Base-by-base conservation (phyloP, 2,329 filamentous ascomycete genomes). In the Arachnomyces sp. region DNA sequence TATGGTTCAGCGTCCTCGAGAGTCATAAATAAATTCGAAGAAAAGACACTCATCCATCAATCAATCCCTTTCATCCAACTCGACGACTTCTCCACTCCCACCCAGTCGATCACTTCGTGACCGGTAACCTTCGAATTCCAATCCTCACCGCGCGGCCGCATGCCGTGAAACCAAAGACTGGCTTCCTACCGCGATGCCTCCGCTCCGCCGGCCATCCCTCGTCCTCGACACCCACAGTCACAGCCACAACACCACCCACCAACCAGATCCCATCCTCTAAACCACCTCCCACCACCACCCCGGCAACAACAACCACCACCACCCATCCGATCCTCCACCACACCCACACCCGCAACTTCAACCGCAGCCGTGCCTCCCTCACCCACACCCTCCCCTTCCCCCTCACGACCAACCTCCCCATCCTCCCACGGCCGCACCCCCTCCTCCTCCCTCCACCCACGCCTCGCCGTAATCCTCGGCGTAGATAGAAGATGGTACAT, bases 391-490 rank as follows among this genome's bases (percentile, higher is more conserved):
- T 53, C 54, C 34, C 43, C 58, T 13, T 51, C 49, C n/a, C 43
- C 52, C 7, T 37, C 47, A 15, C 47, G 12, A 13, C 48, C 52
- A 3, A 51, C 55, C 35, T 51, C 50, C 43, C 49, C 50, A 44
- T 51, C 57, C 45, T 49, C 38, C 46, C 46, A 47, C 48, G 55
- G 52, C 43, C 54, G 61, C 53, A 51, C 50, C 39, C 50, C 50
- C 30, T 55, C 55, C 8, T 64, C 63, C 29, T 60, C 65, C 38
- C 70, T 87, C 32, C 83, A 88, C 55, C 84, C 84, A 9, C 82
- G 84, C 41, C 78, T 90, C 41, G 84, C 84, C 47, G 82, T 88
- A 51, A 75, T 86, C 25, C 73, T 90, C 34, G 84, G 84, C 38
- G 77, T 92, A 12, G 79, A 82, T 39, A 71, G 72, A 46, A 72